phyloP scores from a whole-genome alignment of 805 yeast genomes.

The Babjeviella inositovora region DNA sequence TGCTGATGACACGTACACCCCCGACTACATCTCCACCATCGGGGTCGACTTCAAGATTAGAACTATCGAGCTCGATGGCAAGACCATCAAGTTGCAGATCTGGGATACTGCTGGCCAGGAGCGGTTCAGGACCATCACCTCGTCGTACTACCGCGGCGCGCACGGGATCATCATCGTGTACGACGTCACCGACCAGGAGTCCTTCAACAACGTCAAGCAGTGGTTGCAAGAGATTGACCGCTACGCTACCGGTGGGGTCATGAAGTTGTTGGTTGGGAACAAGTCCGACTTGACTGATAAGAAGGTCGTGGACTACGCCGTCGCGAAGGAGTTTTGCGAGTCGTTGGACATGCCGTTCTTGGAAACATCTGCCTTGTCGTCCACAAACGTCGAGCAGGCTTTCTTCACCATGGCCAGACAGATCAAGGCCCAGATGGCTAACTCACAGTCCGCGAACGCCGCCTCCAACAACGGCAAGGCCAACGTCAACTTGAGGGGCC shows the following conservation, averaged over 20 bases:
- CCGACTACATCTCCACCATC: slow-evolving; percentile 92
- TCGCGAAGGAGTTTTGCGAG: slow-evolving; percentile 96
- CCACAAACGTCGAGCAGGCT: slow-evolving; percentile 96
- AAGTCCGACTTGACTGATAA: slow-evolving; percentile 89
- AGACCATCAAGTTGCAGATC: slow-evolving; percentile 92
- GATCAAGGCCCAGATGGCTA: slow-evolving; percentile 89
- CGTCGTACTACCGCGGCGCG: slow-evolving; percentile 96
- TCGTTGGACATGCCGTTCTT: slow-evolving; percentile 86
- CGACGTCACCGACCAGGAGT: slow-evolving; percentile 95
- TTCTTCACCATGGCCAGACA: slow-evolving; percentile 98
- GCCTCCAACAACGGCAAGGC: slow-evolving; percentile 24
- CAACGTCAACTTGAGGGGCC: slow-evolving; percentile 61
- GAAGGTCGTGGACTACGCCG: slow-evolving; percentile 89
- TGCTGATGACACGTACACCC: slow-evolving; percentile 94
- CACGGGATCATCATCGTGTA: slow-evolving; percentile 97
- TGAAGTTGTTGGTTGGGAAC: slow-evolving; percentile 91
- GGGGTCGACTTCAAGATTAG: slow-evolving; percentile 88
- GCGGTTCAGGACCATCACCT: slow-evolving; percentile 92
- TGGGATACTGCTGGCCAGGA: slow-evolving; percentile 99
- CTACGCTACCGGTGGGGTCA: slow-evolving; percentile 94
- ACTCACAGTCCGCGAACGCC: slow-evolving; percentile 21
- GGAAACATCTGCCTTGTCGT: slow-evolving; percentile 90
- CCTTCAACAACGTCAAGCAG: slow-evolving; percentile 90
- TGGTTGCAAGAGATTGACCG: slow-evolving; percentile 98
- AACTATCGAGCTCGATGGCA: slow-evolving; percentile 89